A percentile compares a stretch with the other conserved stretches of the same genome.
Evolutionary conservation across 495 filamentous ascomycete species (phyloP).

Genomic region (Neurospora sp.): DNA sequence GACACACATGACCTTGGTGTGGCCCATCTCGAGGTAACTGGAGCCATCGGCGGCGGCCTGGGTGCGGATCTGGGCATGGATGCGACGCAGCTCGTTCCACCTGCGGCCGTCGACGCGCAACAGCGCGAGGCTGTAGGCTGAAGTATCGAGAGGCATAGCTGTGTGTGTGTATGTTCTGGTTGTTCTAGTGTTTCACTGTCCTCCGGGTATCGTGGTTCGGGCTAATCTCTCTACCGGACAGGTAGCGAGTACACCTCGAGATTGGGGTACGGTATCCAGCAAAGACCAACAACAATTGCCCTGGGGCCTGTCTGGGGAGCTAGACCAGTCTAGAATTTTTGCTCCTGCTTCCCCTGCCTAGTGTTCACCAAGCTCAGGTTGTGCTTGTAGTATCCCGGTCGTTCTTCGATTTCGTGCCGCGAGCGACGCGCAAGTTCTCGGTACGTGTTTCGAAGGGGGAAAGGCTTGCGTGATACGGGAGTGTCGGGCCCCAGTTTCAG

Average conservation of each 20-base stretch:
- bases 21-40: slow-evolving; percentile 87
- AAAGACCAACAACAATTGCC: neutral
- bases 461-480: neutral
- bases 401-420: neutral
- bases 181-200: neutral
- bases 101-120: slow-evolving; percentile 89
- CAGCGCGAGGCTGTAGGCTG: slow-evolving; percentile 72
- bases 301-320: neutral
- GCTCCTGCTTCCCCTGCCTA: neutral
- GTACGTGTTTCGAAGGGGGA: neutral
- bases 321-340: neutral
- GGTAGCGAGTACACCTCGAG: neutral
- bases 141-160: slow-evolving; percentile 81
- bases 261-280: neutral
- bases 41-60: slow-evolving; percentile 86
- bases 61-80: slow-evolving; percentile 82
- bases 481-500: neutral
- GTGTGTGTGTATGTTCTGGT: neutral
- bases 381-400: neutral
- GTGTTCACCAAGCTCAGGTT: neutral
- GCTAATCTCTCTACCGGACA: neutral
- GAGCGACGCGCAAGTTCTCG: neutral
- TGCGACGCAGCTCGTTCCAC: slow-evolving; percentile 93
- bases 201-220: neutral
- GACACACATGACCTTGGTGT: slow-evolving; percentile 92